Evolutionary conservation across 805 yeast species (phyloP), one percentile per base, ranked within the genome.

Genomic region (Teunomyces kruisii): DNA sequence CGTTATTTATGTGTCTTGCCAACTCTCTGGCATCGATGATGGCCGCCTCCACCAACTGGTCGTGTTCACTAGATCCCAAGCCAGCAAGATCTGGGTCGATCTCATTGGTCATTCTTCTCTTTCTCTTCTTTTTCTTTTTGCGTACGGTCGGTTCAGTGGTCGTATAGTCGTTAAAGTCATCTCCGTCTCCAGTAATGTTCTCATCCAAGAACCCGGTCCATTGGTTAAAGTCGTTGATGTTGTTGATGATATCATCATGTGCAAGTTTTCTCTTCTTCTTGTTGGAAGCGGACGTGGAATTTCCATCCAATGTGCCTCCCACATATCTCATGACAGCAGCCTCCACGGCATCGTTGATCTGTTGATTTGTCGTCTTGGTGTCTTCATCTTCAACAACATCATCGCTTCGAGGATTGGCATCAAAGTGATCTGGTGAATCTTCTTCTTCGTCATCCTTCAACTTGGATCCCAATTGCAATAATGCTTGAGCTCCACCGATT

Each of bases 301-400:
- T 38, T 9, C 49, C 54, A n/a, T 39, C 45, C 33, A 84, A 62
- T 1, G 83, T 76, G 6, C 84, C 86, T 14, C 86, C 88, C 10
- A 85, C 92, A 53, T 79, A 79, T 44, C 79, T 75, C 79, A 86
- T 74, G 13, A 86, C 90, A 0, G 90, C 94, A 13, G 86, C 94
- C 55, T 85, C 94, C 2, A 85, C 94, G 10, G 79, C 81, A 46
- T 72, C 76, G 40, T 67, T 72, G 27, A 72, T 57, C 52, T 68
- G 74, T 48, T 70, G 74, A 48, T 63, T 63, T 10, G 65, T 61
- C 8, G 63, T 62, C 32, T 65, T 64, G 13, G 59, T 56, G n/a
- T 53, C 51, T 9, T 38, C 49, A 9, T 50, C 48, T 12, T 24
- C 31, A 5, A 32, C 31, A 2, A 28, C 40, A 10, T 32, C 33